Evolutionary conservation across 2,329 filamentous ascomycete species (phyloP).

Genomic region (Pestalotiopsis sp.): DNA sequence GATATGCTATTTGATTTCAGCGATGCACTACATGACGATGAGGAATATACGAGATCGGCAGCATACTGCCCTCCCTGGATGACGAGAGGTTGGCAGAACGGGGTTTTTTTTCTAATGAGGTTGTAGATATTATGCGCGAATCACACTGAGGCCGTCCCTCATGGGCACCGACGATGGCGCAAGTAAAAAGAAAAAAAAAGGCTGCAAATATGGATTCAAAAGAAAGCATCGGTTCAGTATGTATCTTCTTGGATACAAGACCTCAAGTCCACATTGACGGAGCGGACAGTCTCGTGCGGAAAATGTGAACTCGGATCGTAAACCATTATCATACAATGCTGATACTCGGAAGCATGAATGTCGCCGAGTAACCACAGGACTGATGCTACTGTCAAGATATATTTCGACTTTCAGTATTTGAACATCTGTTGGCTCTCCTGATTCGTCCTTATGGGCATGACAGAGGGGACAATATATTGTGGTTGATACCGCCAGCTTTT

Average conservation of each 20-base stretch:
- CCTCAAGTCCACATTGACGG: too few species aligned
- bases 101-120: conserved; percentile 2
- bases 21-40: conserved; percentile 6
- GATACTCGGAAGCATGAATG: too few species aligned
- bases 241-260: not conserved
- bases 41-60: conserved; percentile 5
- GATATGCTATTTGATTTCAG: conserved; percentile 10
- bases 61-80: not conserved
- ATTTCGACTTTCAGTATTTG: too few species aligned
- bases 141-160: not conserved
- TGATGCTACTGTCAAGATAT: too few species aligned
- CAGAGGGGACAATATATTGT: too few species aligned
- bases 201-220: not conserved
- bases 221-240: not conserved
- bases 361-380: too few species aligned
- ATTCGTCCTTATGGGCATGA: too few species aligned
- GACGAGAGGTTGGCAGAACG: not conserved
- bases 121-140: not conserved
- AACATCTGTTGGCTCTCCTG: too few species aligned
- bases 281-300: too few species aligned
- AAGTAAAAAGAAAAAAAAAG: not conserved
- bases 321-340: too few species aligned
- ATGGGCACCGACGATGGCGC: not conserved
- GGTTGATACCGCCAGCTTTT: too few species aligned
- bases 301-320: too few species aligned